Percentiles rank a stretch among this genome's conserved stretches.
phyloP scores from a whole-genome alignment of 148 eudicot genomes.

The Selenicereus undatus region DNA sequence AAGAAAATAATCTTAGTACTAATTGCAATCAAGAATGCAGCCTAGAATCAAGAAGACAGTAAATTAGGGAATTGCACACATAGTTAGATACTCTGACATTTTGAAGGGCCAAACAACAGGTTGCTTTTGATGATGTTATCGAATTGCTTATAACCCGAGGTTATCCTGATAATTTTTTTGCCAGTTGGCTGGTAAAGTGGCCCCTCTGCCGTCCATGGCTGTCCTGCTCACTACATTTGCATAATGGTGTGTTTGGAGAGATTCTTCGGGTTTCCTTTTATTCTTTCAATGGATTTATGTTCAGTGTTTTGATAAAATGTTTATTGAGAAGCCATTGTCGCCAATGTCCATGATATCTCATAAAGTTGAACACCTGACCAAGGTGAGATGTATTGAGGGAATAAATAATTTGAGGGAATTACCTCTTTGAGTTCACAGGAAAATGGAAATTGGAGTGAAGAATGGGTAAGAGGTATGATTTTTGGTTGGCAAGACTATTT shows the following conservation, averaged over 20 bases:
- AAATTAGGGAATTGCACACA: too few relatives aligned
- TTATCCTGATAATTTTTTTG: background rate
- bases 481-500: too few relatives aligned
- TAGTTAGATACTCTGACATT: too few relatives aligned
- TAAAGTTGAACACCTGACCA: background rate
- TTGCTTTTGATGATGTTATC: too few relatives aligned
- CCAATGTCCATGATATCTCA: background rate
- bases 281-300: background rate
- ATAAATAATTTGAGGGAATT: background rate
- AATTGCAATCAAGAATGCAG: too few relatives aligned
- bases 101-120: background rate
- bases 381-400: background rate
- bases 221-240: background rate
- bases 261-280: background rate
- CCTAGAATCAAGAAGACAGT: too few relatives aligned
- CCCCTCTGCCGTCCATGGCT: background rate
- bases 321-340: too few relatives aligned
- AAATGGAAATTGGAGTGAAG: background rate
- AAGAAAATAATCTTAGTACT: too few relatives aligned
- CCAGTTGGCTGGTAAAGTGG: background rate
- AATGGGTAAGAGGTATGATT: background rate
- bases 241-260: background rate
- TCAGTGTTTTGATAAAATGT: background rate
- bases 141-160: background rate
- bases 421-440: background rate